phyloP scores from a whole-genome alignment of 257 asterid species.

The Datura wrightii region DNA sequence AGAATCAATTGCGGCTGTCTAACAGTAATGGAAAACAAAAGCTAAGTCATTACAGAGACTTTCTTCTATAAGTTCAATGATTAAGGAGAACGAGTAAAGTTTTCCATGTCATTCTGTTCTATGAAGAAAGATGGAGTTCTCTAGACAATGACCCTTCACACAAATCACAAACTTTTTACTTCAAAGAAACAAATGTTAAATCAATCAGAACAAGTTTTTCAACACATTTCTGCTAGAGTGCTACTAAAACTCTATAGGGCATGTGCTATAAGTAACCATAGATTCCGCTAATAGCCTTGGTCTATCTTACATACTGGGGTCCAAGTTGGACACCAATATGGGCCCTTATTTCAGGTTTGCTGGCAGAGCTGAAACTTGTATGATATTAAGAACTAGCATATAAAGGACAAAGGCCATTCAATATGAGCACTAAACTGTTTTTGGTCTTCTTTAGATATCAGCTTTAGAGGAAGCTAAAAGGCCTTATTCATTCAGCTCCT shows the following conservation, averaged over 20 bases:
- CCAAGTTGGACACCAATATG: background rate
- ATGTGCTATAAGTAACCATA: background rate
- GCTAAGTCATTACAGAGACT: conserved; percentile 8
- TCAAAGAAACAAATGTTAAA: background rate
- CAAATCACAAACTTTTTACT: background rate
- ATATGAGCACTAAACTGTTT: background rate
- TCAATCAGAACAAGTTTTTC: background rate
- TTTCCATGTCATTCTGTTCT: background rate
- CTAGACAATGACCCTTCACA: background rate
- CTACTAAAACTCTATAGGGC: background rate
- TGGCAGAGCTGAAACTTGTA: background rate
- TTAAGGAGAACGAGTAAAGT: background rate
- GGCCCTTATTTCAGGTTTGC: background rate
- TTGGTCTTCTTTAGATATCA: background rate
- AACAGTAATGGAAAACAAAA: background rate
- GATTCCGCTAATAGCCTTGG: background rate
- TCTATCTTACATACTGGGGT: background rate
- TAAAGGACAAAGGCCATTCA: background rate
- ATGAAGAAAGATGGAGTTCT: background rate
- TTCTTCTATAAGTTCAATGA: background rate
- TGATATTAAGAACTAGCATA: background rate
- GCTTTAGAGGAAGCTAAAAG: background rate
- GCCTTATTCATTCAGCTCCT: background rate
- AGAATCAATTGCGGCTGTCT: conserved; percentile 2
- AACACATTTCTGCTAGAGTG: background rate